Evolutionary conservation across 805 yeast genomes (phyloP).

Genomic region (Sugiyamaella boreocaroliniensis): DNA sequence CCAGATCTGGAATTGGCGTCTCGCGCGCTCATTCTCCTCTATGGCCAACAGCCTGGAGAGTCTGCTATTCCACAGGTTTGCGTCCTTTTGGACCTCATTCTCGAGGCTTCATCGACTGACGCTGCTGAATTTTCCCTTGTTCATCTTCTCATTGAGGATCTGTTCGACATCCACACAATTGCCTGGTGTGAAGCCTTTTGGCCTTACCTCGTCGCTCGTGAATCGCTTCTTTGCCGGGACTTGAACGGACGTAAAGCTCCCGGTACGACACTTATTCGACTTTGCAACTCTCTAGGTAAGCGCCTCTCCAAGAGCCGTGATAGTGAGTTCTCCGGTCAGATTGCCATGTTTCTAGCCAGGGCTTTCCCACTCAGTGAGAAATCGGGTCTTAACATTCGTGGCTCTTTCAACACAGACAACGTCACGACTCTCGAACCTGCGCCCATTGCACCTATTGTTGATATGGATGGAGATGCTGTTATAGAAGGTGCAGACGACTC

Average conservation of each 20-base stretch:
- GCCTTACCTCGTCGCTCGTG: constrained; percentile 29
- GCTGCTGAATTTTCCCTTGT: constrained; percentile 17
- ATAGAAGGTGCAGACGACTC: constrained; percentile 8
- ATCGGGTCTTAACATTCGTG: constrained; percentile 33
- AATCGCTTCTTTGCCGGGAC: constrained; percentile 20
- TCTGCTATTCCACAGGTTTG: constrained; percentile 8
- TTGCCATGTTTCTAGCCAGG: constrained; percentile 29
- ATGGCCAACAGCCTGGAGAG: background rate
- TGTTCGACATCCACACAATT: constrained; percentile 29
- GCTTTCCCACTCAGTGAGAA: constrained; percentile 33
- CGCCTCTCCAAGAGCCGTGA: constrained; percentile 30
- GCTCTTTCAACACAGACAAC: constrained; percentile 31
- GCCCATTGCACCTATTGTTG: constrained; percentile 3
- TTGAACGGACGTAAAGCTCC: constrained; percentile 28
- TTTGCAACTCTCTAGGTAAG: constrained; percentile 30
- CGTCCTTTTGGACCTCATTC: constrained; percentile 18
- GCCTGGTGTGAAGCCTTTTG: constrained; percentile 33
- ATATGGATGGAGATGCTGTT: constrained; percentile 6
- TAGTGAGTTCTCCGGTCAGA: constrained; percentile 30
- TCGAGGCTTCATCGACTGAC: constrained; percentile 8
- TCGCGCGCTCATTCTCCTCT: background rate
- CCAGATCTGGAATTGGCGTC: background rate
- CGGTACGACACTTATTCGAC: constrained; percentile 31
- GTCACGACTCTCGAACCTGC: constrained; percentile 23
- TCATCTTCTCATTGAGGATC: constrained; percentile 28